Percentiles rank a stretch among this genome's conserved stretches.
These are phyloP conservation scores for Hypoxylon sp. DNA, from an alignment of 2,329 filamentous ascomycete species.

Conservation along the genomic window DNA sequence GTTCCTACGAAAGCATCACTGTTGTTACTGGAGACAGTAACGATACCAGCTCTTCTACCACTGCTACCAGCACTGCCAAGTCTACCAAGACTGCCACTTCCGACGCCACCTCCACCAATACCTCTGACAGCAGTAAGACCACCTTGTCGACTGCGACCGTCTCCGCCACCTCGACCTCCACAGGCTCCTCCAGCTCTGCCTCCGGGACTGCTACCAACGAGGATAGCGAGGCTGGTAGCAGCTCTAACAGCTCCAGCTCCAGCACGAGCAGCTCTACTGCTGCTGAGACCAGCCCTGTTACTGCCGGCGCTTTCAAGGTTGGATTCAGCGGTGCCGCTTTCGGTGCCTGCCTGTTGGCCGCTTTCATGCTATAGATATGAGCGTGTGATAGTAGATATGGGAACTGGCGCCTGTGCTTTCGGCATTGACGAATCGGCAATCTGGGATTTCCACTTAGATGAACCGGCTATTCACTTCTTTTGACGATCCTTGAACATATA, in stretches of 20 bases:
- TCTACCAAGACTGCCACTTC: conserved; percentile 39
- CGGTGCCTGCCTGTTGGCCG: conserved; percentile 46
- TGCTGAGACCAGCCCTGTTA: conserved; percentile 32
- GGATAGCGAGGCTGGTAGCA: conserved; percentile 6
- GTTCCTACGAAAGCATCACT: conserved; percentile 64
- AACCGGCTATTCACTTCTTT: conserved; percentile 45
- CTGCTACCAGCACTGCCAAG: conserved; percentile 28
- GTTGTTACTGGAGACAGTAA: conserved; percentile 56
- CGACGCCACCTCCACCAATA: conserved; percentile 41
- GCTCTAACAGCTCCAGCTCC: background rate
- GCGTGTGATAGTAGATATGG: conserved; percentile 19
- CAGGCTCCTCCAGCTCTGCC: conserved; percentile 25
- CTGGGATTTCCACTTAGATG: conserved; percentile 37
- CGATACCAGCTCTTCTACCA: conserved; percentile 28
- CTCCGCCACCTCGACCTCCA: conserved; percentile 22
- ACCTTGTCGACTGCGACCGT: conserved; percentile 34
- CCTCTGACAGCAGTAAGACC: conserved; percentile 28
- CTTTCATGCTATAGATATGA: conserved; percentile 46
- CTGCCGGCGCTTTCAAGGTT: conserved; percentile 43
- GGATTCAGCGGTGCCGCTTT: conserved; percentile 44
- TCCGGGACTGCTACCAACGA: conserved; percentile 24
- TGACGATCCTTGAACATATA: conserved; percentile 42
- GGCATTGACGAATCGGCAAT: conserved; percentile 35
- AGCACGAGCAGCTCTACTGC: conserved; percentile 21
- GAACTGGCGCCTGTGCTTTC: conserved; percentile 18